Percentiles rank a stretch among this genome's conserved stretches.
These are phyloP conservation scores for Hemileccinum rubropunctum DNA, from an alignment of 768 basidiomycete species.

Conservation along the genomic window DNA sequence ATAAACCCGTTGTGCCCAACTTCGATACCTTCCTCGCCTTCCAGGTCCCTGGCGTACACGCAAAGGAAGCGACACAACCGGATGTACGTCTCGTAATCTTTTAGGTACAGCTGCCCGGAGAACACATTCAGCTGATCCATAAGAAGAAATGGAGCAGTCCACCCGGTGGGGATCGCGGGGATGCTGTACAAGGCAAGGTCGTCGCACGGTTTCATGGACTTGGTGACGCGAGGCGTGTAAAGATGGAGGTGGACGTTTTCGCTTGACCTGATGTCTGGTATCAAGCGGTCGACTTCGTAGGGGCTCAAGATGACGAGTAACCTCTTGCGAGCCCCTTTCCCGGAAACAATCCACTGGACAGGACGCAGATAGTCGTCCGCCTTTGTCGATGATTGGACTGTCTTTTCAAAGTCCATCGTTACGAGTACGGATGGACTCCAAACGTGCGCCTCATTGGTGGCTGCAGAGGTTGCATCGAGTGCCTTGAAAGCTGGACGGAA, in stretches of 20 bases:
- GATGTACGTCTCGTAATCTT: conserved; percentile 1
- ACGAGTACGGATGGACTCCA: not conserved
- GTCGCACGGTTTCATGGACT: not conserved
- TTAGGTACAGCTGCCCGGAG: not conserved
- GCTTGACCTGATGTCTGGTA: conserved; percentile 34
- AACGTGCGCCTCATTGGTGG: not conserved
- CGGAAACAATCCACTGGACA: not conserved
- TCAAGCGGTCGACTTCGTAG: conserved; percentile 31
- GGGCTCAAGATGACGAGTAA: conserved; percentile 23
- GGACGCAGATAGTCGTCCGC: not conserved
- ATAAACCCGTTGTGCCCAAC: too few species aligned
- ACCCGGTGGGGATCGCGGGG: not conserved
- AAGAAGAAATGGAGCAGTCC: not conserved
- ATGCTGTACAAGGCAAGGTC: not conserved
- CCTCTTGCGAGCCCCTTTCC: not conserved
- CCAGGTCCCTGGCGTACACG: conserved; percentile 1
- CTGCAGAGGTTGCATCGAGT: not conserved
- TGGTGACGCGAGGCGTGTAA: not conserved
- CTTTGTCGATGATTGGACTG: not conserved
- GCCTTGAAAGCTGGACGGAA: not conserved
- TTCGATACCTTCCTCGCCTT: too few species aligned
- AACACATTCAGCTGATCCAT: not conserved
- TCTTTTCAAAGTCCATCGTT: not conserved
- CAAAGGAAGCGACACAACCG: conserved; percentile 4
- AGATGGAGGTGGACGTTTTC: not conserved